phyloP scores from a whole-genome alignment of 2,329 filamentous ascomycete species.

The Fusarium pilosicola region DNA sequence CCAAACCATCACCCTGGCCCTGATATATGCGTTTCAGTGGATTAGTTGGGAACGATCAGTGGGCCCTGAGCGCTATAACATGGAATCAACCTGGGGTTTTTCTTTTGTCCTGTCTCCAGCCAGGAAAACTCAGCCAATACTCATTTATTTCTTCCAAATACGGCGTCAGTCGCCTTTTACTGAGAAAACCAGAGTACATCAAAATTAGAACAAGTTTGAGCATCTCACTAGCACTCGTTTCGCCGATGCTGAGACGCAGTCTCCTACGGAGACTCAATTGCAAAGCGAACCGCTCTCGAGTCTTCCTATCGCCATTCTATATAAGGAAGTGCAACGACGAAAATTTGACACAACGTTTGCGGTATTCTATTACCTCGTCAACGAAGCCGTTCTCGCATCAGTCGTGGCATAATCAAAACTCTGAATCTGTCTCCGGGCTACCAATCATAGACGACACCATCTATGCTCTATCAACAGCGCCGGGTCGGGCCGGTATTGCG shows the following conservation, averaged over 20 bases:
- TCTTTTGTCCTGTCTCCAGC: not conserved
- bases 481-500: conserved; percentile 88
- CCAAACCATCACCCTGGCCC: not conserved
- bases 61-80: conserved; percentile 6
- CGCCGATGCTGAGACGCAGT: conserved; percentile 42
- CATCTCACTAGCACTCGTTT: not conserved
- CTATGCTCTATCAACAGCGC: conserved; percentile 89
- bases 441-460: conserved; percentile 70
- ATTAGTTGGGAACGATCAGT: not conserved
- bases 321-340: not conserved
- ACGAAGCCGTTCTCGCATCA: conserved; percentile 23
- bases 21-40: not conserved
- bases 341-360: not conserved
- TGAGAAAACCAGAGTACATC: not conserved
- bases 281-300: conserved; percentile 8
- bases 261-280: conserved; percentile 35
- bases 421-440: conserved; percentile 15
- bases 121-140: not conserved
- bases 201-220: not conserved
- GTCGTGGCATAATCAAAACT: conserved; percentile 5
- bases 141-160: not conserved
- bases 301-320: not conserved
- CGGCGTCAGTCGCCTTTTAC: not conserved
- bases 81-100: conserved; percentile 1
- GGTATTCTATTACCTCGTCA: not conserved